phyloP scores from a whole-genome alignment of 164 flowering plant species.

The Umbellularia californica region DNA sequence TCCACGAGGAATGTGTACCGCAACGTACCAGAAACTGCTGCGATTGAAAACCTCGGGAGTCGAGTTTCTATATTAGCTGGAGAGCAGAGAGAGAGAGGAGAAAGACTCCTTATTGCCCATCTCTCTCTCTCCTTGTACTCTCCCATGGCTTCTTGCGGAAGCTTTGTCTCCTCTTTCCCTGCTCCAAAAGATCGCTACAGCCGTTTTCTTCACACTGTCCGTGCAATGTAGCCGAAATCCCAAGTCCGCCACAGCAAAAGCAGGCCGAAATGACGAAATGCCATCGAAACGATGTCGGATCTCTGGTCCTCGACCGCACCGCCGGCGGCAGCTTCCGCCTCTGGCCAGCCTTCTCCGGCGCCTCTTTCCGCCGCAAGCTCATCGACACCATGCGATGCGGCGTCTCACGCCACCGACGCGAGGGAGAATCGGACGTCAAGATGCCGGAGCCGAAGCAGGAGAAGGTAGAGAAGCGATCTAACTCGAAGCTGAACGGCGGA shows the following conservation, averaged over 20 bases:
- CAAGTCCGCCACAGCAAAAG: not conserved
- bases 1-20: not conserved
- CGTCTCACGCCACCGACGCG: slow-evolving; percentile 21
- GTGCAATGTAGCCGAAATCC: slow-evolving; percentile 27
- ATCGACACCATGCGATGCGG: slow-evolving; percentile 32
- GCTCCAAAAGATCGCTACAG: not conserved
- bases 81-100: not conserved
- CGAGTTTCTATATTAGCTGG: slow-evolving; percentile 10
- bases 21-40: not conserved
- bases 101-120: not conserved
- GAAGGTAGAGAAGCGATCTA: slow-evolving; percentile 2
- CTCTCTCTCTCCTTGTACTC: too few relatives aligned
- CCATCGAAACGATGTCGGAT: slow-evolving; percentile 46
- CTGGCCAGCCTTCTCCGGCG: slow-evolving; percentile 33
- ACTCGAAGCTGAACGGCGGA: slow-evolving; percentile 14
- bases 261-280: slow-evolving; percentile 40
- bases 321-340: slow-evolving; percentile 16
- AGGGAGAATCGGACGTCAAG: slow-evolving; percentile 9
- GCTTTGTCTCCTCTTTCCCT: not conserved
- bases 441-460: slow-evolving; percentile 2
- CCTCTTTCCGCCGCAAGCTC: slow-evolving; percentile 31
- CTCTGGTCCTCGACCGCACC: slow-evolving; percentile 38
- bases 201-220: not conserved
- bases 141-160: slow-evolving; percentile 13
- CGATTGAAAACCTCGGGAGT: not conserved